These are phyloP conservation scores for Geotrichum fermentans DNA, from an alignment of 1,139 yeast genomes.

Conservation along the genomic window DNA sequence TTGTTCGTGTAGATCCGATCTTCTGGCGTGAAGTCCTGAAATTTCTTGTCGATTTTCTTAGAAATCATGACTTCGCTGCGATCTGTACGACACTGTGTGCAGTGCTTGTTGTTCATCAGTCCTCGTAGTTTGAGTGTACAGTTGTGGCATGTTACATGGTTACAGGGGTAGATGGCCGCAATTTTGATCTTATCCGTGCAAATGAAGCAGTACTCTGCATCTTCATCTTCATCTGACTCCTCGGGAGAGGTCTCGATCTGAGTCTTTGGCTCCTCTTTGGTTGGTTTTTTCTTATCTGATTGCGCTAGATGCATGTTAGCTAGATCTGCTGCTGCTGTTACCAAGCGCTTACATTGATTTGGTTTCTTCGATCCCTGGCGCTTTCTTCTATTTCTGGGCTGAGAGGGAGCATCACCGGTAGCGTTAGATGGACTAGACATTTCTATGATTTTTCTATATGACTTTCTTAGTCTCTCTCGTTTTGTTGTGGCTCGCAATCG, in stretches of 20 bases:
- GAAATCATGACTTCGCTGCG: constrained; percentile 58
- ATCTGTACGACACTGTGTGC: constrained; percentile 76
- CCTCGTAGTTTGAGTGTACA: constrained; percentile 85
- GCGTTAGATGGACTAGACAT: too few species aligned
- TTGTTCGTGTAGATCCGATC: constrained; percentile 37
- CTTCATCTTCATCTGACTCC: constrained; percentile 20
- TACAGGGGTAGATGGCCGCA: constrained; percentile 75
- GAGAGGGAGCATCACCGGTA: too few species aligned
- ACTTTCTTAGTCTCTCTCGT: too few species aligned
- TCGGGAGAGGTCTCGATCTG: background rate
- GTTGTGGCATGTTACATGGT: constrained; percentile 74
- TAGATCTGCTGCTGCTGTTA: background rate
- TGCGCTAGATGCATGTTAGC: too few species aligned
- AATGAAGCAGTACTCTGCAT: constrained; percentile 57
- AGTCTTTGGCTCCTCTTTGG: constrained; percentile 6
- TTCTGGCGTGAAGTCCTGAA: constrained; percentile 38
- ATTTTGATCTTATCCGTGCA: constrained; percentile 69
- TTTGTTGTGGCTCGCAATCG: too few species aligned
- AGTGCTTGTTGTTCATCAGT: constrained; percentile 62
- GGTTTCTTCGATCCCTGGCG: too few species aligned
- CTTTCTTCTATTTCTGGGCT: too few species aligned
- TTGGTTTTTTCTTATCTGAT: too few species aligned
- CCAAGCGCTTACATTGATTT: background rate
- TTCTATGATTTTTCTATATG: too few species aligned
- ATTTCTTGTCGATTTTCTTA: constrained; percentile 43